Percentiles rank a stretch among this genome's conserved stretches.
phyloP scores from a whole-genome alignment of 371 early-diverging fungal species.

The Mucor lusitanicus region DNA sequence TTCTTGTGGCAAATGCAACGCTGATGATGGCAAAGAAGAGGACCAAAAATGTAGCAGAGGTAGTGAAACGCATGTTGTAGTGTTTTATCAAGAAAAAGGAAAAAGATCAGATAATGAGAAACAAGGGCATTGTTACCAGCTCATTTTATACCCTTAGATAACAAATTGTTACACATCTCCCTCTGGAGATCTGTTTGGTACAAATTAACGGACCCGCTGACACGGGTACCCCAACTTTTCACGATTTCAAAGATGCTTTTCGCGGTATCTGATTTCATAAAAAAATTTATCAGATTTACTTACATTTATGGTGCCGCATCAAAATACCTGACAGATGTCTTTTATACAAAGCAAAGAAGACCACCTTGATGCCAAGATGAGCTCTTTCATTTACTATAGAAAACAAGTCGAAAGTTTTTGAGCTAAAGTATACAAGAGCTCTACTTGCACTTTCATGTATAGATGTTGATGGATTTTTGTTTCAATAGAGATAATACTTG shows the following conservation, averaged over 20 bases:
- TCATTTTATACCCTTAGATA: neutral
- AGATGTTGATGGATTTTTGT: neutral
- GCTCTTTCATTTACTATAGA: neutral
- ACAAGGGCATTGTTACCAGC: neutral
- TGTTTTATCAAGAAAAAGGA: neutral
- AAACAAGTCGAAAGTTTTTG: no score
- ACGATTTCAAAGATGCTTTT: neutral
- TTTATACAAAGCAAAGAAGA: neutral
- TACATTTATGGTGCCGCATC: neutral
- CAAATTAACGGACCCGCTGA: constrained; percentile 5
- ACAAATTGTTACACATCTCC: neutral
- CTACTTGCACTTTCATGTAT: neutral
- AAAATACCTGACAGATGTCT: neutral
- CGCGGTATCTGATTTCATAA: constrained; percentile 9
- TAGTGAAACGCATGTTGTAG: constrained; percentile 9
- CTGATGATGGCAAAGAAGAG: neutral
- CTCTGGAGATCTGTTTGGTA: neutral
- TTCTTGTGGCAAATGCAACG: neutral
- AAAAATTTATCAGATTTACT: constrained; percentile 1
- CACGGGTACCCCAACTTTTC: constrained; percentile 10
- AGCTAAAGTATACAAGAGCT: no score
- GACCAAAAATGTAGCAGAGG: neutral
- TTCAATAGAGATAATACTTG: neutral
- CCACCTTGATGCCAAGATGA: neutral
- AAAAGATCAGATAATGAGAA: neutral